phyloP scores from a whole-genome alignment of 108 stramenopile genomes.

The Aureococcus anophagefferens region DNA sequence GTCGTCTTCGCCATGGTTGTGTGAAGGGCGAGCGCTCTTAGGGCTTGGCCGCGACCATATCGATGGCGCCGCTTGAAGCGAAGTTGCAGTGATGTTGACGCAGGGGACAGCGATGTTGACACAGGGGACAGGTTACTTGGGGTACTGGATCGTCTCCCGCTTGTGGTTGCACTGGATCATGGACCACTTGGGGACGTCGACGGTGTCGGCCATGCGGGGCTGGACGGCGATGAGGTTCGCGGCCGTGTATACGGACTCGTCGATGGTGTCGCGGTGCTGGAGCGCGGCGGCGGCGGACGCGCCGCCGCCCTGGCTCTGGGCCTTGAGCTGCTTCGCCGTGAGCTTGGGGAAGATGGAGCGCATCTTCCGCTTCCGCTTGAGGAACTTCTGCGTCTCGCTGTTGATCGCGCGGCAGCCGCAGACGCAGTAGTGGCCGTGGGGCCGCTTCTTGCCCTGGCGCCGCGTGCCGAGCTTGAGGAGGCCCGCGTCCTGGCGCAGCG shows the following conservation, averaged over 20 bases:
- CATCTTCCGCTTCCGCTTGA: background rate
- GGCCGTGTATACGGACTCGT: background rate
- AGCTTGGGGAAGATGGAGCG: background rate
- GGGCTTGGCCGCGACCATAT: too few species aligned
- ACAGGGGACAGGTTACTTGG: too few species aligned
- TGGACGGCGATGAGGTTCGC: background rate
- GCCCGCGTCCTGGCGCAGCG: background rate
- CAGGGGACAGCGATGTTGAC: too few species aligned
- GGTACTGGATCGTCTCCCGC: too few species aligned
- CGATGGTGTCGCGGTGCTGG: background rate
- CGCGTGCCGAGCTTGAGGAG: background rate
- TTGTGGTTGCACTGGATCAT: background rate
- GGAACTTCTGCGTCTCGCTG: background rate
- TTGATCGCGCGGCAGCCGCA: constrained; percentile 7
- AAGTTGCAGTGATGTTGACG: too few species aligned
- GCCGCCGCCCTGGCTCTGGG: background rate
- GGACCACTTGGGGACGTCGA: background rate
- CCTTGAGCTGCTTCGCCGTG: background rate
- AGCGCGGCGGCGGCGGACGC: background rate
- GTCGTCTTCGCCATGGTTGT: too few species aligned
- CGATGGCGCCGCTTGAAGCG: too few species aligned
- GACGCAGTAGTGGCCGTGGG: constrained; percentile 13
- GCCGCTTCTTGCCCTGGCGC: background rate
- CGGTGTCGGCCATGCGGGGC: background rate
- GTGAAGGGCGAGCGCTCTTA: too few species aligned